Evolutionary conservation across 2,329 filamentous ascomycete species (phyloP).

Genomic region (Phyllosticta citribraziliensis): DNA sequence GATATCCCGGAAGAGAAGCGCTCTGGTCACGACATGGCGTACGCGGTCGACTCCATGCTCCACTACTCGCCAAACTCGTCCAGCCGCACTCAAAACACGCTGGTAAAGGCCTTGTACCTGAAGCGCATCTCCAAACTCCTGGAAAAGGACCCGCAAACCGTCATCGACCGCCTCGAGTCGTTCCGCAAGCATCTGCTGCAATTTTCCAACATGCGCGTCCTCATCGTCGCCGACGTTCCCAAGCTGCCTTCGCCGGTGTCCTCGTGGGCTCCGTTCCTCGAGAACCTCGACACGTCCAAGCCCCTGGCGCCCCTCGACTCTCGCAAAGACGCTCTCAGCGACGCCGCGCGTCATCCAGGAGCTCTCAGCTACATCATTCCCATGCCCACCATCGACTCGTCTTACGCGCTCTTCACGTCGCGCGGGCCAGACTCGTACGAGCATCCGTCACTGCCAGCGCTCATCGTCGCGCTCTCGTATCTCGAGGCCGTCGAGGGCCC

Average conservation of each 20-base stretch:
- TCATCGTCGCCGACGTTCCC: constrained; percentile 72
- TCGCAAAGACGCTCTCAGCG: constrained; percentile 60
- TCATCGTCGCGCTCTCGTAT: constrained; percentile 83
- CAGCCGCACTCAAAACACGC: constrained; percentile 64
- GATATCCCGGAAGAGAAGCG: constrained; percentile 91
- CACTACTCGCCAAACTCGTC: constrained; percentile 71
- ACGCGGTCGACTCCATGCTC: constrained; percentile 60
- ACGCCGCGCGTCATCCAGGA: constrained; percentile 66
- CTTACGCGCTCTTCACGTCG: constrained; percentile 69
- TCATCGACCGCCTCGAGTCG: constrained; percentile 67
- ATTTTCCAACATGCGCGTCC: constrained; percentile 73
- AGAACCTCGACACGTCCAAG: constrained; percentile 41
- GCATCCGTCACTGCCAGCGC: constrained; percentile 68
- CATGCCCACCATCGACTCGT: constrained; percentile 87
- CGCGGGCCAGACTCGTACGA: constrained; percentile 65
- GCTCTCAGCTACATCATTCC: constrained; percentile 70
- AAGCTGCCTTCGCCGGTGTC: constrained; percentile 67
- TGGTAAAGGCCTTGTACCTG: constrained; percentile 81
- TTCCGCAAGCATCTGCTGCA: constrained; percentile 68
- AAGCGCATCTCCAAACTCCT: constrained; percentile 76
- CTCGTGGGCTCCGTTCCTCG: constrained; percentile 61
- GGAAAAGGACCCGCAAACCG: constrained; percentile 61
- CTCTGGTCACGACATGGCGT: constrained; percentile 60
- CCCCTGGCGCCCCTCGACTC: constrained; percentile 61
- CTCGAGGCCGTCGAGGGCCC: constrained; percentile 90